Evolutionary conservation across 2,329 filamentous ascomycete genomes (phyloP).

Genomic region (Paracoccidioides lutzii): DNA sequence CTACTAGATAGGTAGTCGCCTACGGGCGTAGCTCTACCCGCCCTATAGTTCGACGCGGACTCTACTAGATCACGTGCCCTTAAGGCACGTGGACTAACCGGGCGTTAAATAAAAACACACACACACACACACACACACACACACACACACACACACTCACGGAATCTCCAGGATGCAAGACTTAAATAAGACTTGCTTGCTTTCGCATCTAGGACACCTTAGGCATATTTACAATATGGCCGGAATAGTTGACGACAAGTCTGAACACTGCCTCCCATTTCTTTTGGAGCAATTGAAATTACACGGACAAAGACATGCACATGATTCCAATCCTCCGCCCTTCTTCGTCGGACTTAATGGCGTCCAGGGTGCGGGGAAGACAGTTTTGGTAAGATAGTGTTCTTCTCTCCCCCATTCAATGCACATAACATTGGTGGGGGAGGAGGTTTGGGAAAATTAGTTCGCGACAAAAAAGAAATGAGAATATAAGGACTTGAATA

Average conservation of each 20-base stretch:
- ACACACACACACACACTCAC: no score
- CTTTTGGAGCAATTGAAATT: conserved; percentile 48
- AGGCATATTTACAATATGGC: conserved; percentile 29
- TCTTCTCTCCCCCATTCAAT: not conserved
- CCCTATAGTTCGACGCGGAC: no score
- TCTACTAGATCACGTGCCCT: no score
- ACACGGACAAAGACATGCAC: conserved; percentile 34
- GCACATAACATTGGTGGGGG: not conserved
- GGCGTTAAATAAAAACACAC: no score
- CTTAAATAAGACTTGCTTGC: no score
- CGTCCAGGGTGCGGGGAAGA: conserved; percentile 85
- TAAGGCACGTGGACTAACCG: no score
- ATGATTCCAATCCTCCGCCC: conserved; percentile 39
- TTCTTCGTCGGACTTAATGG: conserved; percentile 85
- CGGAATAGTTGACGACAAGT: conserved; percentile 62
- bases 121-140: no score
- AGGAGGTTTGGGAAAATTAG: not conserved
- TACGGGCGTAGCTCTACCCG: no score
- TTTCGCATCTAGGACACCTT: no score
- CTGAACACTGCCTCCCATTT: conserved; percentile 63
- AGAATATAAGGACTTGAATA: not conserved
- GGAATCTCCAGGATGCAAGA: no score
- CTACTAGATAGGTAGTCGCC: no score
- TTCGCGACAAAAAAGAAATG: no score
- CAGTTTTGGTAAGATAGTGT: conserved; percentile 52